A percentile compares a stretch with the other conserved stretches of the same genome.
These are phyloP conservation scores for Neofusicoccum kwambonambiense DNA, from an alignment of 2,329 filamentous ascomycete species.

Conservation along the genomic window DNA sequence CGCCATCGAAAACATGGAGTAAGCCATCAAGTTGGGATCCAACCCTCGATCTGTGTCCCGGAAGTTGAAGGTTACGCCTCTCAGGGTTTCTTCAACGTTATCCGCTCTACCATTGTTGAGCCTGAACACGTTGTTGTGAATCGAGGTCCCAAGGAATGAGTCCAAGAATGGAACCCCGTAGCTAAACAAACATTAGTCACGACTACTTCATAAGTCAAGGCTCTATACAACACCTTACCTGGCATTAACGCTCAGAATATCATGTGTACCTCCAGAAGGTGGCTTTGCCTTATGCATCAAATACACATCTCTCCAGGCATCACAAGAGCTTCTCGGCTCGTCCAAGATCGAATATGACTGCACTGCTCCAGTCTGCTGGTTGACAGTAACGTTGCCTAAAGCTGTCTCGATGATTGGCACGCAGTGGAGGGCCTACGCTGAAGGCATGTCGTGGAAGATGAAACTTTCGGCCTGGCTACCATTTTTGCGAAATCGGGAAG, in stretches of 20 bases:
- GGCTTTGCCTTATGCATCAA: too few species aligned
- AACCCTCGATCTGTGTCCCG: constrained; percentile 25
- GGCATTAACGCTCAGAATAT: not conserved
- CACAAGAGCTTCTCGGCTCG: not conserved
- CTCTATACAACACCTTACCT: not conserved
- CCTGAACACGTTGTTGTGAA: not conserved
- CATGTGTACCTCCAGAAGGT: too few species aligned
- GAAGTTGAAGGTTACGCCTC: constrained; percentile 27
- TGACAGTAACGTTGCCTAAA: constrained; percentile 20
- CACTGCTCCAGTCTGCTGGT: constrained; percentile 11
- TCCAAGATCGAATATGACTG: constrained; percentile 18
- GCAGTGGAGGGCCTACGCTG: constrained; percentile 23
- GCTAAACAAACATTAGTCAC: constrained; percentile 19
- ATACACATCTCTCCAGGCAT: constrained; percentile 21
- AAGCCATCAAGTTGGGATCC: constrained; percentile 34
- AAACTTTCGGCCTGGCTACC: too few species aligned
- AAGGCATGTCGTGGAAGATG: not conserved
- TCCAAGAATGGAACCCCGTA: constrained; percentile 22
- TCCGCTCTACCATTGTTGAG: too few species aligned
- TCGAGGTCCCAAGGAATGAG: constrained; percentile 20
- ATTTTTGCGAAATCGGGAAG: not conserved
- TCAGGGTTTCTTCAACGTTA: not conserved
- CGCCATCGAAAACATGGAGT: too few species aligned
- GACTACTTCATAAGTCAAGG: not conserved
- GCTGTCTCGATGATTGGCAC: constrained; percentile 22